Conservation (phyloP, 441 rosid genomes). For the Syzygium syzygioides region DNA sequence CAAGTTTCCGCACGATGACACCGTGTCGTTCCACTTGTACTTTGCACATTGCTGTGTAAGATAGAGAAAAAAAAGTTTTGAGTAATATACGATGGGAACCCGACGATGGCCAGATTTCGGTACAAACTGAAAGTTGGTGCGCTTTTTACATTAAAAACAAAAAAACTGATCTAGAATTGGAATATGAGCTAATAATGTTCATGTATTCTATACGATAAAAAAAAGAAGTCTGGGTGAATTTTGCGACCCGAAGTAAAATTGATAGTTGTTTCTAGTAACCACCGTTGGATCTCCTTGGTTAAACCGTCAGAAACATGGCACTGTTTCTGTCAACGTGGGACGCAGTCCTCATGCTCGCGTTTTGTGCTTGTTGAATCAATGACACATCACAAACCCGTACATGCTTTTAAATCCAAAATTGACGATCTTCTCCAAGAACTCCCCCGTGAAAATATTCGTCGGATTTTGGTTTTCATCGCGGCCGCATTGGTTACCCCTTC, state of each 20-base stretch:
- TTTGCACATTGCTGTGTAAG: background rate
- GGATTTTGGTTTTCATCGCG: background rate
- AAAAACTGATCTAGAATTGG: background rate
- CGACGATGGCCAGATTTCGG: background rate
- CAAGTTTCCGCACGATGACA: background rate
- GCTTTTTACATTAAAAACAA: background rate
- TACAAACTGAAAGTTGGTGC: rapidly evolving
- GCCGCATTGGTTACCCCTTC: background rate
- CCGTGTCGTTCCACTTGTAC: background rate
- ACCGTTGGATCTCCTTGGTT: background rate
- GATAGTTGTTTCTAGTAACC: background rate
- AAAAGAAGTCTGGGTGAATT: background rate
- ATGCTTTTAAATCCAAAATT: background rate
- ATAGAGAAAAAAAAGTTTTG: too few relatives aligned
- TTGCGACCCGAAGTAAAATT: background rate
- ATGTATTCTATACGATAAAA: background rate
- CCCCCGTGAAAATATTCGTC: background rate
- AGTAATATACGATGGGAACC: background rate
- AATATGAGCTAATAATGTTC: background rate
- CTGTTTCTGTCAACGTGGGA: background rate
- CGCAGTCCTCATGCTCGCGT: background rate
- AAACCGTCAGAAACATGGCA: background rate
- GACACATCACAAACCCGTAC: background rate
- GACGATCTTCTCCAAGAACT: background rate
- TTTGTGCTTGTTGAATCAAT: background rate